Conservation (phyloP, 768 basidiomycete species). For the Tylopilus sp. region DNA sequence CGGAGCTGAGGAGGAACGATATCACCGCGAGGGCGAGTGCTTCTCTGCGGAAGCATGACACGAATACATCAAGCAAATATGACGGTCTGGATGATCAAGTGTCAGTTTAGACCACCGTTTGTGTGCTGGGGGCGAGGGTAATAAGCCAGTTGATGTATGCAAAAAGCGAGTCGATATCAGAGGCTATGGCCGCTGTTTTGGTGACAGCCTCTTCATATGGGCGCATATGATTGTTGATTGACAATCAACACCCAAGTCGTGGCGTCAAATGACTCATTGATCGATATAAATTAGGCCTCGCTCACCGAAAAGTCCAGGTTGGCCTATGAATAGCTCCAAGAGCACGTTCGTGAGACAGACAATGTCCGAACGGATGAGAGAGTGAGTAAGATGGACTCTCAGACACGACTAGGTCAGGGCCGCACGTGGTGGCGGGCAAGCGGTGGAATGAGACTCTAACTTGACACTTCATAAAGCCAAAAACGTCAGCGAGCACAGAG, state of each 20-base stretch:
- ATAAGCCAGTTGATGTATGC: neutral
- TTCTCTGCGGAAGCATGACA: too few species aligned
- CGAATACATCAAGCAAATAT: too few species aligned
- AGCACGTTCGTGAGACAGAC: conserved; percentile 2
- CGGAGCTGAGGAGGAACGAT: neutral
- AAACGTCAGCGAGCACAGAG: conserved; percentile 14
- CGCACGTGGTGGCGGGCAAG: conserved; percentile 2
- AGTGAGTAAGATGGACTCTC: neutral
- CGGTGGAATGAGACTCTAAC: conserved; percentile 6
- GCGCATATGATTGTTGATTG: neutral
- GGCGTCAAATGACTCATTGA: neutral
- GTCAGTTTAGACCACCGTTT: neutral
- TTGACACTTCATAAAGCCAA: conserved; percentile 4
- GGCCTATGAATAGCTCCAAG: conserved; percentile 15
- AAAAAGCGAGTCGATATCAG: neutral
- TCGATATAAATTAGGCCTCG: conserved; percentile 4
- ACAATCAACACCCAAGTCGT: neutral
- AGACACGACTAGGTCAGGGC: conserved; percentile 9
- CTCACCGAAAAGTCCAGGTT: neutral
- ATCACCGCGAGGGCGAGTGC: conserved; percentile 1
- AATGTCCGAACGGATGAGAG: conserved; percentile 6
- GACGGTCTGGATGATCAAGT: neutral
- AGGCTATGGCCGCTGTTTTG: neutral
- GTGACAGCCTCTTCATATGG: neutral
- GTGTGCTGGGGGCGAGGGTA: neutral